Evolutionary conservation across 176 grass and related monocot species (phyloP).

Genomic region (Rhynchospora pubera): DNA sequence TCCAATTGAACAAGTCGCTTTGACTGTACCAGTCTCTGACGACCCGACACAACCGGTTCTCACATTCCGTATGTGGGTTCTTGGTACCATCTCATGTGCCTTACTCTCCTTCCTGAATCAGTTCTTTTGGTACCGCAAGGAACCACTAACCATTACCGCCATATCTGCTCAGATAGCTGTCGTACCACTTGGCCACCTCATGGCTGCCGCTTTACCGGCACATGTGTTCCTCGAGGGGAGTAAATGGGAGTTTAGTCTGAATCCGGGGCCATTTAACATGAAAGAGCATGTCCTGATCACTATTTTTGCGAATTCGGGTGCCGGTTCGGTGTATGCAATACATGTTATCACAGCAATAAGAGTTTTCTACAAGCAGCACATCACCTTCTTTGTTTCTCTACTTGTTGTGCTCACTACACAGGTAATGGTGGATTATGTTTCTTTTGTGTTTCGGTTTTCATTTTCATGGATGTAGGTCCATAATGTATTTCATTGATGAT

Average conservation of each 20-base stretch:
- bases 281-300: slow-evolving; percentile 95
- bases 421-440: slow-evolving; percentile 5
- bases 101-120: slow-evolving; percentile 85
- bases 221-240: slow-evolving; percentile 37
- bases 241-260: slow-evolving; percentile 63
- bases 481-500: not conserved
- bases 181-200: slow-evolving; percentile 67
- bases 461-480: not conserved
- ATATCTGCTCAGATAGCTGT: slow-evolving; percentile 96
- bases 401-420: slow-evolving; percentile 90
- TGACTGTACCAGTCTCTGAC: slow-evolving; percentile 73
- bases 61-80: slow-evolving; percentile 92
- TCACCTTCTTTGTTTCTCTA: slow-evolving; percentile 82
- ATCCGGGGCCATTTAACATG: slow-evolving; percentile 79
- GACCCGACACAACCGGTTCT: slow-evolving; percentile 54
- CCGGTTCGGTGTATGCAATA: slow-evolving; percentile 87
- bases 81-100: slow-evolving; percentile 60
- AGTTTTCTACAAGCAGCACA: slow-evolving; percentile 69
- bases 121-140: slow-evolving; percentile 96
- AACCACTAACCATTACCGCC: slow-evolving; percentile 79
- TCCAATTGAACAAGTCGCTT: slow-evolving; percentile 88
- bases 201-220: slow-evolving; percentile 37
- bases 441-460: not conserved
- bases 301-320: slow-evolving; percentile 95
- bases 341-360: slow-evolving; percentile 74